phyloP scores from a whole-genome alignment of 805 yeast species.

The Metschnikowia bowlesiae region DNA sequence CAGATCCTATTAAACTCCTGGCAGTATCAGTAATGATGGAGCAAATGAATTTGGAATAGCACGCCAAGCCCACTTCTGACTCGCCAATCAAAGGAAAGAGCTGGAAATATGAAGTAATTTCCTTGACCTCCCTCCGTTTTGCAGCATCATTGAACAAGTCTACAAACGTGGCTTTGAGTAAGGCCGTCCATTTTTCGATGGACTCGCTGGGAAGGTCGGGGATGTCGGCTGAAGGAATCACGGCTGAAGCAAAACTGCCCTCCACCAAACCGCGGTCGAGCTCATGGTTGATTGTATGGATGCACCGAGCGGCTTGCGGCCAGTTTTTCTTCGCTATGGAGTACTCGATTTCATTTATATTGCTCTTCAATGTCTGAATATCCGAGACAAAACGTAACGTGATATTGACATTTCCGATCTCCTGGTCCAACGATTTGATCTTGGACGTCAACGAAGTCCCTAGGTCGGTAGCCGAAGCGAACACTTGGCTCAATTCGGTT shows the following conservation, averaged over 20 bases:
- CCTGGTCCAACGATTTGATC: conserved; percentile 66
- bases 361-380: conserved; percentile 61
- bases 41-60: conserved; percentile 84
- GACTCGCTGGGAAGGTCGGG: conserved; percentile 71
- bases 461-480: conserved; percentile 57
- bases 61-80: conserved; percentile 63
- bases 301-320: conserved; percentile 72
- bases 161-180: conserved; percentile 54
- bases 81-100: conserved; percentile 83
- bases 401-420: conserved; percentile 57
- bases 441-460: conserved; percentile 66
- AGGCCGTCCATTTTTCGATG: conserved; percentile 53
- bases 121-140: conserved; percentile 54
- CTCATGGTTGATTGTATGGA: conserved; percentile 34
- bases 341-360: conserved; percentile 59
- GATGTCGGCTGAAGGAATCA: conserved; percentile 81
- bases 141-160: conserved; percentile 72
- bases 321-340: conserved; percentile 69
- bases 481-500: conserved; percentile 47
- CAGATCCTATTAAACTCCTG: conserved; percentile 53
- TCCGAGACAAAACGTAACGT: conserved; percentile 62
- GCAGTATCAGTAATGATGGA: conserved; percentile 77
- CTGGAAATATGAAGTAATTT: conserved; percentile 74
- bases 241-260: conserved; percentile 71
- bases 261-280: conserved; percentile 51